Evolutionary conservation across 2,329 filamentous ascomycete species (phyloP).

Genomic region (Massarina eburnea): DNA sequence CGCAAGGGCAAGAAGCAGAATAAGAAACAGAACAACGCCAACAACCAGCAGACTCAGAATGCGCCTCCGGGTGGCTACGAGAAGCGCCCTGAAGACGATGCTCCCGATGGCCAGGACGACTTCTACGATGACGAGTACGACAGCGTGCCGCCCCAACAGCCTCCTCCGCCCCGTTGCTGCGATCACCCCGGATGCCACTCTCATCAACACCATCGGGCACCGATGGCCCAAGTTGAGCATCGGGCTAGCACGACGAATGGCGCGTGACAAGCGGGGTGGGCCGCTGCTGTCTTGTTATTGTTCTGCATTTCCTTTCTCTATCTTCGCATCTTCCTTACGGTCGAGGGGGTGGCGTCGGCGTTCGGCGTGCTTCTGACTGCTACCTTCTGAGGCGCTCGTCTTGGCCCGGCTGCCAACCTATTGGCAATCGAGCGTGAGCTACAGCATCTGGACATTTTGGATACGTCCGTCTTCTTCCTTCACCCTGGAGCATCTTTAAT

Average conservation of each 20-base stretch:
- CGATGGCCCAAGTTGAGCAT: slow-evolving; percentile 14
- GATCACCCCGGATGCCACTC: slow-evolving; percentile 35
- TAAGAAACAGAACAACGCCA: slow-evolving; percentile 57
- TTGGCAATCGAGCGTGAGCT: not conserved
- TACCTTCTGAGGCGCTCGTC: not conserved
- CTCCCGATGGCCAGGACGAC: slow-evolving; percentile 36
- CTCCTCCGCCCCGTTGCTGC: slow-evolving; percentile 20
- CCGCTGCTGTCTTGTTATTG: slow-evolving; percentile 40
- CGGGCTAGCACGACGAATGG: slow-evolving; percentile 33
- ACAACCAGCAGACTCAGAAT: slow-evolving; percentile 36
- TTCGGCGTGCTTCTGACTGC: not conserved
- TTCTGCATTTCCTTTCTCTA: slow-evolving; percentile 31
- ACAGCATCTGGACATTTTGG: not conserved
- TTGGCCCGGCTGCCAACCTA: not conserved
- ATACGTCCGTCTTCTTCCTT: not conserved
- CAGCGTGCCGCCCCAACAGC: slow-evolving; percentile 23
- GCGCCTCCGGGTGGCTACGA: slow-evolving; percentile 33
- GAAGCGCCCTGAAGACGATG: slow-evolving; percentile 33
- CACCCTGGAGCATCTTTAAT: not conserved
- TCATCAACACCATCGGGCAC: slow-evolving; percentile 29
- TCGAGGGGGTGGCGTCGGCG: not conserved
- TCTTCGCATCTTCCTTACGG: slow-evolving; percentile 26
- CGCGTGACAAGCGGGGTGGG: slow-evolving; percentile 42
- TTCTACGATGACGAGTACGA: slow-evolving; percentile 42
- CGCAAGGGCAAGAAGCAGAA: slow-evolving; percentile 83